Evolutionary conservation across 768 basidiomycete genomes (phyloP).

Genomic region (Leucosporidium yakuticum): DNA sequence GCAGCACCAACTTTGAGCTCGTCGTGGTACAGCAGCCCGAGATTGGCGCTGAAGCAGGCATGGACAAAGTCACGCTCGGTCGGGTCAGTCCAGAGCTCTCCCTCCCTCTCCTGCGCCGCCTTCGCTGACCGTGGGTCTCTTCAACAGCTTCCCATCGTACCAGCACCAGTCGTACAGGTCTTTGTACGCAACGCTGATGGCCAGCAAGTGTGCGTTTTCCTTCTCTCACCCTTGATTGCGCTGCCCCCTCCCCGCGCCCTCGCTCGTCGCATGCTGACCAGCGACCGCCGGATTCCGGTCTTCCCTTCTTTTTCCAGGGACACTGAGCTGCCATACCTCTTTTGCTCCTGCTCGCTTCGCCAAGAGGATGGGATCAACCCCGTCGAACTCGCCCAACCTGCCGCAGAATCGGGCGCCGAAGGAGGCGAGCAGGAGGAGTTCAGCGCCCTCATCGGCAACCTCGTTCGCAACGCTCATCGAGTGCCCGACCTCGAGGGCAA

Average conservation of each 20-base stretch:
- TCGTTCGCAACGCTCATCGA: slow-evolving; percentile 74
- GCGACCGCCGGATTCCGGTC: slow-evolving; percentile 2
- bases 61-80: slow-evolving; percentile 16
- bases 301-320: slow-evolving; percentile 52
- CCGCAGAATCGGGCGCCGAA: slow-evolving; percentile 24
- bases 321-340: slow-evolving; percentile 76
- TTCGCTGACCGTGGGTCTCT: slow-evolving; percentile 55
- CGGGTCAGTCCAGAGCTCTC: slow-evolving; percentile 6
- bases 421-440: slow-evolving; percentile 46
- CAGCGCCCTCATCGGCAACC: slow-evolving; percentile 71
- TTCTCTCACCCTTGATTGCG: slow-evolving; percentile 7
- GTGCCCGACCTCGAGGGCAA: slow-evolving; percentile 73
- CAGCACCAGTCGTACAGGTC: slow-evolving; percentile 74
- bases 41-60: slow-evolving; percentile 72
- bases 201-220: slow-evolving; percentile 62
- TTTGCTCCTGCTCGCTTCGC: slow-evolving; percentile 72
- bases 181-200: slow-evolving; percentile 66
- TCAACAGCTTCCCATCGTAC: slow-evolving; percentile 61
- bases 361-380: slow-evolving; percentile 60
- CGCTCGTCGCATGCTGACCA: not conserved
- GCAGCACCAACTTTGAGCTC: slow-evolving; percentile 60
- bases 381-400: slow-evolving; percentile 52
- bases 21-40: slow-evolving; percentile 80
- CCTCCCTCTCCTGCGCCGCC: not conserved
- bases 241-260: not conserved